Percentiles rank a stretch among this genome's conserved stretches.
phyloP scores from a whole-genome alignment of 2,329 filamentous ascomycete species.

The Aspergillus puulaauensis region DNA sequence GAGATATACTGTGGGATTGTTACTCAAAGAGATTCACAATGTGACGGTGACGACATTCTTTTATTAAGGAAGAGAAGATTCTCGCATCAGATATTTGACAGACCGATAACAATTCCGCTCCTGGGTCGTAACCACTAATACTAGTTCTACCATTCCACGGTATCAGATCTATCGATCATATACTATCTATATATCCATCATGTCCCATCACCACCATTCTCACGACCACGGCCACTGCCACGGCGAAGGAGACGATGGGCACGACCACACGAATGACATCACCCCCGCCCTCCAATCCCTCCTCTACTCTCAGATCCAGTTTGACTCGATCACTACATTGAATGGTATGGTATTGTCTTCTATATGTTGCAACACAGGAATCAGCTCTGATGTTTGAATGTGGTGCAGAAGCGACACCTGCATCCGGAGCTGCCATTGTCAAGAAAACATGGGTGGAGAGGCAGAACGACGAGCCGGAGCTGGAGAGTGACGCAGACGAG shows the following conservation, averaged over 20 bases:
- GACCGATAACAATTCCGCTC: not conserved
- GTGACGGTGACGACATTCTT: not conserved
- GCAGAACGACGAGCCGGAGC: slow-evolving; percentile 67
- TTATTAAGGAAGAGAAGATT: not conserved
- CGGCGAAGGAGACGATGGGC: slow-evolving; percentile 52
- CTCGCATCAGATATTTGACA: not conserved
- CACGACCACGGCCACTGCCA: slow-evolving; percentile 47
- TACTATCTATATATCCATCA: slow-evolving; percentile 9
- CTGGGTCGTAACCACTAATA: not conserved
- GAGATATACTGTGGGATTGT: not conserved
- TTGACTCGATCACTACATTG: slow-evolving; percentile 77
- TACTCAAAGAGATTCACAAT: not conserved
- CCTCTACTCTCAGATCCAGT: slow-evolving; percentile 89
- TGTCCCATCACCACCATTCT: slow-evolving; percentile 40
- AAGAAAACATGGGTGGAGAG: slow-evolving; percentile 91
- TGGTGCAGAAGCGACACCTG: slow-evolving; percentile 55
- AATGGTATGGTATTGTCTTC: slow-evolving; percentile 56
- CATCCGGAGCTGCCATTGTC: slow-evolving; percentile 71
- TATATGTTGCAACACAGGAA: not conserved
- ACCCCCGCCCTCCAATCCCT: slow-evolving; percentile 87
- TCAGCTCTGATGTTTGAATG: not conserved
- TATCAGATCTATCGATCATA: not conserved
- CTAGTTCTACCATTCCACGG: not conserved
- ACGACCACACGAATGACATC: slow-evolving; percentile 90
- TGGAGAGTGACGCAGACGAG: slow-evolving; percentile 85